Evolutionary conservation across 495 filamentous ascomycete species (phyloP), one percentile per base, ranked within the genome.

Genomic region (Chaetomium fimeti): DNA sequence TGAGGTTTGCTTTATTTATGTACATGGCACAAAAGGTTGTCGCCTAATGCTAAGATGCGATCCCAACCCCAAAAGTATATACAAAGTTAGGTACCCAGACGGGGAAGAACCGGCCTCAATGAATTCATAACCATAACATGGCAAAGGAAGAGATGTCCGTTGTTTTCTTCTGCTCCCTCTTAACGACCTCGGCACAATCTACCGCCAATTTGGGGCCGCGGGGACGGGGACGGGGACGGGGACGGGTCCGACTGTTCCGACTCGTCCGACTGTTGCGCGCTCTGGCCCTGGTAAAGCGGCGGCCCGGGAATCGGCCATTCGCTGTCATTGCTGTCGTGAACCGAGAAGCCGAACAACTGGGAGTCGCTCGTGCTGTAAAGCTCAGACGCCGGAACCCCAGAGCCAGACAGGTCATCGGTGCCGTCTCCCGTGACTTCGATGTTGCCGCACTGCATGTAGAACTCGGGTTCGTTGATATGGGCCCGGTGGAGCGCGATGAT

Each of bases 361-460:
- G 25, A 28, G 18, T 53, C 49, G 49, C 49, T 29, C 12, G 16
- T 28, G 49, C 49, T 53, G 49, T 53, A 53, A 27, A 53, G 49
- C 49, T 53, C 27, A 1, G 22, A 25, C 12, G 49, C 49, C 25
- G 49, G 49, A 1, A 53, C 49, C 0, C 49, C 49, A 27, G 8
- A 15, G 25, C 49, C 49, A 18, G 49, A 28, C 49, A 53, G 8
- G 49, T 53, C 49, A 29, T 53, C 49, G 12, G 49, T 29, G 49
- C 49, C 49, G 2, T 18, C 25, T 7, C 49, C 49, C 49, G 49
- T 53, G 25, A 53, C 49, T 18, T 53, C 49, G 12, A 53, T 29
- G 49, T 53, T 53, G 16, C 49, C 49, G 27, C 49, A 53, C 25
- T 53, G 49, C 49, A 53, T 53, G 49, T 53, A 53, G 25, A 53